phyloP scores from a whole-genome alignment of 2,329 filamentous ascomycete species.

The Drechslerella stenobrocha region DNA sequence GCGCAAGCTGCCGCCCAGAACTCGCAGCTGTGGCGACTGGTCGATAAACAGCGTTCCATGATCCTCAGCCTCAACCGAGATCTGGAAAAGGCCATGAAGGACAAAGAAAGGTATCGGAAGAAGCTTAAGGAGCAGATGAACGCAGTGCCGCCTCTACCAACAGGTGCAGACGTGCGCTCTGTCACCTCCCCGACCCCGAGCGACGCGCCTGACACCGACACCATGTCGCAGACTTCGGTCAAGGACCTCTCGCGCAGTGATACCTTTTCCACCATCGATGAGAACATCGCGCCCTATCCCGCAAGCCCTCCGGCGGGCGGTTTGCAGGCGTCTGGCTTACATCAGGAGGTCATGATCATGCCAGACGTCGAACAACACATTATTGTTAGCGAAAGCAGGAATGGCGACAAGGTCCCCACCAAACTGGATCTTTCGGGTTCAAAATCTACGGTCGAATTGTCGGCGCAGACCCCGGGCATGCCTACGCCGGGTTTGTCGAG shows the following conservation, averaged over 20 bases:
- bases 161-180: conserved; percentile 46
- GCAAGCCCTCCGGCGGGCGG: conserved; percentile 35
- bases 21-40: conserved; percentile 86
- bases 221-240: conserved; percentile 48
- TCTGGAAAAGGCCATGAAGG: conserved; percentile 83
- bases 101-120: conserved; percentile 90
- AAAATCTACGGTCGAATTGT: conserved; percentile 30
- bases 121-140: conserved; percentile 77
- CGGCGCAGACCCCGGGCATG: conserved; percentile 31
- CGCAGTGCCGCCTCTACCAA: conserved; percentile 57
- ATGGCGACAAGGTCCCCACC: conserved; percentile 21
- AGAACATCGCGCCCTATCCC: conserved; percentile 31
- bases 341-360: conserved; percentile 42
- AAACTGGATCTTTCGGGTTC: conserved; percentile 36
- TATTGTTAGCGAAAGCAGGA: conserved; percentile 6
- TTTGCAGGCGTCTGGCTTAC: conserved; percentile 5
- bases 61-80: conserved; percentile 93
- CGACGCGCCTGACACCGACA: conserved; percentile 52
- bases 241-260: conserved; percentile 37
- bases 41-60: conserved; percentile 94
- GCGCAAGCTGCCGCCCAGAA: conserved; percentile 86
- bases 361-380: conserved; percentile 47
- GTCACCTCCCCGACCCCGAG: conserved; percentile 53
- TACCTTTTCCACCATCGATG: conserved; percentile 33
- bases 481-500: conserved; percentile 57